phyloP scores from a whole-genome alignment of 2,329 filamentous ascomycete genomes.

The Fusarium tuaranense region DNA sequence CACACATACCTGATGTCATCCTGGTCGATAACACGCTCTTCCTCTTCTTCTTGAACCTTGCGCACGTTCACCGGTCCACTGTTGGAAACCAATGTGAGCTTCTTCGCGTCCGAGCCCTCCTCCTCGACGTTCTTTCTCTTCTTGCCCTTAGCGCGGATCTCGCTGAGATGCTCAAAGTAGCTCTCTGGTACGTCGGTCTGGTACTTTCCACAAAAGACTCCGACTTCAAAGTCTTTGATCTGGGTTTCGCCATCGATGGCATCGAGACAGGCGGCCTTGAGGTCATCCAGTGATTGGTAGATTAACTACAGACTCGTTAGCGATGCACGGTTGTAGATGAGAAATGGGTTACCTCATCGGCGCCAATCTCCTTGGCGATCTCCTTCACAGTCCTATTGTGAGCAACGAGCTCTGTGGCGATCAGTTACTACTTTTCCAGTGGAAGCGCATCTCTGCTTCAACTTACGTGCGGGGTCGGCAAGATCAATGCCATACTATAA shows the following conservation, averaged over 20 bases:
- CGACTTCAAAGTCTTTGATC: slow-evolving; percentile 81
- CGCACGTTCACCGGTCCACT: slow-evolving; percentile 17
- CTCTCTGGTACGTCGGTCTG: slow-evolving; percentile 80
- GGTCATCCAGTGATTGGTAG: slow-evolving; percentile 68
- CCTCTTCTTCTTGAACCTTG: background rate
- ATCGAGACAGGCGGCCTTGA: slow-evolving; percentile 81
- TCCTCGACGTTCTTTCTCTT: slow-evolving; percentile 10
- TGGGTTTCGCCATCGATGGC: slow-evolving; percentile 68
- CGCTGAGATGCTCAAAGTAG: slow-evolving; percentile 86
- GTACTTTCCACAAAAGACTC: slow-evolving; percentile 92
- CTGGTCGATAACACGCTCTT: background rate
- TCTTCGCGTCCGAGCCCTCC: slow-evolving; percentile 40
- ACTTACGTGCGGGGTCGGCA: slow-evolving; percentile 51
- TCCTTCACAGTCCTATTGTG: slow-evolving; percentile 53
- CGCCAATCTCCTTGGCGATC: slow-evolving; percentile 55
- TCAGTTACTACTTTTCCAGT: background rate
- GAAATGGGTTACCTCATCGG: slow-evolving; percentile 66
- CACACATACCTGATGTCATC: slow-evolving; percentile 26
- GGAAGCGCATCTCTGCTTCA: background rate
- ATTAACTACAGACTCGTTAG: slow-evolving; percentile 61
- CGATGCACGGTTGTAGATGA: slow-evolving; percentile 38
- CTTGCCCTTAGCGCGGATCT: slow-evolving; percentile 75
- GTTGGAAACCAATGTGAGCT: slow-evolving; percentile 13
- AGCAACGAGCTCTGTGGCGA: slow-evolving; percentile 53
- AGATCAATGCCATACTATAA: slow-evolving; percentile 59